These are phyloP conservation scores for Elsinoe ampelina DNA, from an alignment of 2,329 filamentous ascomycete genomes.

Conservation along the genomic window DNA sequence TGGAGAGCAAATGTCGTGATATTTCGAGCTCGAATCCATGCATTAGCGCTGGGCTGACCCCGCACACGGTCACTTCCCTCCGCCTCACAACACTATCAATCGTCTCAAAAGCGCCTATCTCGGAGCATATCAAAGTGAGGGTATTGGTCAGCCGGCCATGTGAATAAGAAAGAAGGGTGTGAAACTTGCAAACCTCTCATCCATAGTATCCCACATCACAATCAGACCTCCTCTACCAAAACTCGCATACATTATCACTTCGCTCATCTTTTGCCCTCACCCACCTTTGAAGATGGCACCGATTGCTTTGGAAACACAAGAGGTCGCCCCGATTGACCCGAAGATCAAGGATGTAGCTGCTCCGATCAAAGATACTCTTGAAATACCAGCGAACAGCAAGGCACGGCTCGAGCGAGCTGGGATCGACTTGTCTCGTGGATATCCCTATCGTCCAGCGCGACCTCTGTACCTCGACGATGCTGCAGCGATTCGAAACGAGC, in stretches of 20 bases:
- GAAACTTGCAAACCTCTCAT: too few relatives aligned
- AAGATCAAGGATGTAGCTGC: conserved; percentile 54
- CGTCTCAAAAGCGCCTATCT: neutral
- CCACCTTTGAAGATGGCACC: conserved; percentile 40
- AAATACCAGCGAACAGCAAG: conserved; percentile 48
- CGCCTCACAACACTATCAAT: neutral
- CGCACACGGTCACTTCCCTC: neutral
- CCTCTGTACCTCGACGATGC: conserved; percentile 63
- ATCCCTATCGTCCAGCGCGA: conserved; percentile 59
- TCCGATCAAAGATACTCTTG: conserved; percentile 55
- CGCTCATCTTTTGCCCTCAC: neutral
- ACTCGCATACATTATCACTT: too few relatives aligned
- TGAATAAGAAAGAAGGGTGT: neutral
- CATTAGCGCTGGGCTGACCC: neutral
- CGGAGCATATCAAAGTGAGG: neutral
- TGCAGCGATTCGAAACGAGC: conserved; percentile 50
- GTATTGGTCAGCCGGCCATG: neutral
- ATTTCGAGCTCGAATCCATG: conserved; percentile 10
- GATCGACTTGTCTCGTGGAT: conserved; percentile 59
- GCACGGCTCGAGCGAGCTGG: conserved; percentile 57
- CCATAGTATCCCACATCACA: neutral
- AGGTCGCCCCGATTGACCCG: conserved; percentile 39
- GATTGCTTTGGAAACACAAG: conserved; percentile 31
- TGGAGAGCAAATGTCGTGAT: neutral
- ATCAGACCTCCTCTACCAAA: neutral